Base-by-base conservation (phyloP, 2,329 filamentous ascomycete genomes). In the Nothomitra cinnamomea region DNA sequence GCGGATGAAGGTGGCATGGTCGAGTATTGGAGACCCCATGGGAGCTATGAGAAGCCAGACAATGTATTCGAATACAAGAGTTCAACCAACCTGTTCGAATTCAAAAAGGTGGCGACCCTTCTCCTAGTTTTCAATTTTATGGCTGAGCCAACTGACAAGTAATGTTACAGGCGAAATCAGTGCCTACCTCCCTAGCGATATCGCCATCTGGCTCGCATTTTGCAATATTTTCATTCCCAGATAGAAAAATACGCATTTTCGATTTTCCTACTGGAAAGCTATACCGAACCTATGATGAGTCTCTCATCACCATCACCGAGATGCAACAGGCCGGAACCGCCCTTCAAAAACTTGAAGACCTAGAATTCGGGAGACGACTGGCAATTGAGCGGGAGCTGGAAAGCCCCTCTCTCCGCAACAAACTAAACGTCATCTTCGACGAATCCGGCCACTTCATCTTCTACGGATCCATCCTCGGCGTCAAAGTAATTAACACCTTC, bases 261-360 rank as follows among this genome's bases (percentile, higher is more conserved):
- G 88, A 98, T 61, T 98, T 98, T 63, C 77, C 81, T 1, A 82
- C 86, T 0, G 92, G 80, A 10, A 95, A 94, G 67, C 75, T 98
- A 3, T 82, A 90, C 61, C 81, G 90, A 38, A 92, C 87, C 1
- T 98, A 98, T 62, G 94, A 98, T 61, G 92, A 98, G 65, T 96
- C 90, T 2, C 74, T 98, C 10, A 75, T 83, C 54, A 92, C 87
- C 1, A 81, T 94, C 45, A 88, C 87, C 53, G 87, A 94, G 57
- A 95, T 95, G 87, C 90, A 98, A 62, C 87, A 95, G 68, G 85
- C 87, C n/a, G 89, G 88, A 0, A 92, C 85, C 0, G 81, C 85
- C 0, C 70, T 84, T 6, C 80, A 87, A 55, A 87, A 87, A 59
- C 70, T 98, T 1, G 92, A 96, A 54, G 80, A 87, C 57, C 79